These are phyloP conservation scores for Eimeria zaria DNA, from an alignment of 169 alveolate genomes.

Conservation along the genomic window DNA sequence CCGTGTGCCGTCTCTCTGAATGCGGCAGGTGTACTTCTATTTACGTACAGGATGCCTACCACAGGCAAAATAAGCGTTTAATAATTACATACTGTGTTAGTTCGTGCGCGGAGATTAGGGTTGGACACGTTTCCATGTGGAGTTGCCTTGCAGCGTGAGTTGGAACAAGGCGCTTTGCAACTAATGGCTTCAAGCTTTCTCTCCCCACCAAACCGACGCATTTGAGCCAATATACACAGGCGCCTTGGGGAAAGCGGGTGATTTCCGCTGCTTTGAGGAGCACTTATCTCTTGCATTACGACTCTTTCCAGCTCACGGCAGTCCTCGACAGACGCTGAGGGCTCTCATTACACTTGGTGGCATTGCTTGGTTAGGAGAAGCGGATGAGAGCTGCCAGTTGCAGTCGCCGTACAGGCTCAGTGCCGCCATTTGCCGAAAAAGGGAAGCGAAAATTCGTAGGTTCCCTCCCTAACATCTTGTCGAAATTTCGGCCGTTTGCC, in stretches of 20 bases:
- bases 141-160: neutral
- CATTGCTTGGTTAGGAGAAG: neutral
- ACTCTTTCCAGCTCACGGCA: neutral
- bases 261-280: neutral
- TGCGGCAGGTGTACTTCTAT: neutral
- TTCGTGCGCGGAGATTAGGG: neutral
- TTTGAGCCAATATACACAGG: neutral
- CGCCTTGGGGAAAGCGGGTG: neutral
- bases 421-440: too few relatives aligned
- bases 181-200: neutral
- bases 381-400: neutral
- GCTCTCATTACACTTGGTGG: neutral
- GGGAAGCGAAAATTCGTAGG: too few relatives aligned
- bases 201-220: neutral
- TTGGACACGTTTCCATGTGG: neutral
- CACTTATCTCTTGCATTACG: neutral
- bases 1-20: neutral
- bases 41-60: neutral
- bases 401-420: too few relatives aligned
- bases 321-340: neutral
- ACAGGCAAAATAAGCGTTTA: neutral
- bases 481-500: neutral
- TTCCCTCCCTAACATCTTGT: neutral
- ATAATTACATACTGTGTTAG: neutral
- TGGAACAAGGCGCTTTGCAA: neutral